These are phyloP conservation scores for Aspergillus unguis DNA, from an alignment of 2,329 filamentous ascomycete genomes.

Conservation along the genomic window DNA sequence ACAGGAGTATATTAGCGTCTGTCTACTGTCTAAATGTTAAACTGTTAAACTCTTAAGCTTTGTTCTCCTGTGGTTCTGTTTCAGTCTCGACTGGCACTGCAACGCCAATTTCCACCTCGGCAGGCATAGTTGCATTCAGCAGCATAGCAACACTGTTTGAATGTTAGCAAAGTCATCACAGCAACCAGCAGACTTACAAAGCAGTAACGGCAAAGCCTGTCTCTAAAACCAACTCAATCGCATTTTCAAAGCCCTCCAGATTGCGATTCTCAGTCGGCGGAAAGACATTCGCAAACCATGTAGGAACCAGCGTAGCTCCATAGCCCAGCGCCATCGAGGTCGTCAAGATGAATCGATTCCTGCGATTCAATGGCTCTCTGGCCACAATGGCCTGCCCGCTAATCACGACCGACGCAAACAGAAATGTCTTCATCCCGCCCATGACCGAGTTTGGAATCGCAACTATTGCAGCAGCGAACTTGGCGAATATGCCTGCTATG, in stretches of 20 bases:
- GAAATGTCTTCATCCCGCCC: constrained; percentile 58
- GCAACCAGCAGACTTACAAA: background rate
- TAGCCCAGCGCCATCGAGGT: constrained; percentile 31
- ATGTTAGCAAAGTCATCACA: background rate
- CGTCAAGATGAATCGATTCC: constrained; percentile 65
- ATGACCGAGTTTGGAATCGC: constrained; percentile 56
- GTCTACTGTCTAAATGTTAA: background rate
- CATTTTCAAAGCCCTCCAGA: constrained; percentile 10
- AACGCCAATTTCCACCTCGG: constrained; percentile 3
- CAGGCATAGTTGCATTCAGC: constrained; percentile 7
- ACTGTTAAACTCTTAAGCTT: too few relatives aligned
- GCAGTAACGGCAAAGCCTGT: constrained; percentile 11
- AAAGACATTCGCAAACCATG: constrained; percentile 11
- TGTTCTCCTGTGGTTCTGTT: too few relatives aligned
- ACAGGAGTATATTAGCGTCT: background rate
- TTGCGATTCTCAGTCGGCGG: constrained; percentile 2
- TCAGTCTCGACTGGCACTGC: background rate
- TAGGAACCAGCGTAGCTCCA: constrained; percentile 9
- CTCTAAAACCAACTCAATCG: constrained; percentile 10
- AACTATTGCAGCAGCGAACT: constrained; percentile 66
- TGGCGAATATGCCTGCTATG: constrained; percentile 67
- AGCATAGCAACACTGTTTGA: constrained; percentile 6
- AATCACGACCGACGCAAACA: constrained; percentile 64
- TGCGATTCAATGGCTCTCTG: constrained; percentile 59
- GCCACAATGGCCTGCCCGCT: constrained; percentile 64